Conservation (phyloP, 805 yeast genomes). For the Pichia pseudocactophila region DNA sequence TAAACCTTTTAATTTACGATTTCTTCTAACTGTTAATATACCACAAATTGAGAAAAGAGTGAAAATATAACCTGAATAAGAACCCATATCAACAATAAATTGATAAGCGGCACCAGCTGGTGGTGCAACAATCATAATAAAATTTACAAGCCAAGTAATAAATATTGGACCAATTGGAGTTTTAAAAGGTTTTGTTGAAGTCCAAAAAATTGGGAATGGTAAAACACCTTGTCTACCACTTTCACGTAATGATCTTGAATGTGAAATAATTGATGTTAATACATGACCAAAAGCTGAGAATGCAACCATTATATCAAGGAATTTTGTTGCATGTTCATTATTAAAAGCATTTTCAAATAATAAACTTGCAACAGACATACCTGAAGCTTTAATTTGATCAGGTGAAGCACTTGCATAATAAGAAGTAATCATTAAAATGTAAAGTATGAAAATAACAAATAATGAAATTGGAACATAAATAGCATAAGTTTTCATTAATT, state of each 20-base stretch:
- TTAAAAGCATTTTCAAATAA: conserved; percentile 71
- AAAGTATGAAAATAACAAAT: conserved; percentile 49
- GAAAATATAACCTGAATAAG: conserved; percentile 74
- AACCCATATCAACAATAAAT: conserved; percentile 67
- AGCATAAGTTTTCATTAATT: conserved; percentile 43
- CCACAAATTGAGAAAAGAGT: conserved; percentile 59
- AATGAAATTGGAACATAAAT: conserved; percentile 72
- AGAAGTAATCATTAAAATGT: conserved; percentile 70
- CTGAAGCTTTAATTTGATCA: conserved; percentile 50
- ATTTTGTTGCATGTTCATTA: conserved; percentile 38
- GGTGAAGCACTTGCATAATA: conserved; percentile 67
- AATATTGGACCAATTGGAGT: conserved; percentile 67
- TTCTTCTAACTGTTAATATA: conserved; percentile 36
- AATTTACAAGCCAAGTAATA: conserved; percentile 70
- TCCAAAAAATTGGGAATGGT: conserved; percentile 66
- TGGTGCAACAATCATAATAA: conserved; percentile 66
- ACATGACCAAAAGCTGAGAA: conserved; percentile 78
- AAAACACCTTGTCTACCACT: conserved; percentile 75
- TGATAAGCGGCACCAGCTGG: conserved; percentile 87
- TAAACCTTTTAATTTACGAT: conserved; percentile 28
- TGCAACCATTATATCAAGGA: conserved; percentile 46
- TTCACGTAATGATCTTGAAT: conserved; percentile 73
- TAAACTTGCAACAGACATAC: conserved; percentile 65
- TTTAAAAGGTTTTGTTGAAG: conserved; percentile 61
- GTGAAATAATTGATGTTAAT: conserved; percentile 69